phyloP scores from a whole-genome alignment of 2,329 filamentous ascomycete genomes.

The Epichloe glyceriae region DNA sequence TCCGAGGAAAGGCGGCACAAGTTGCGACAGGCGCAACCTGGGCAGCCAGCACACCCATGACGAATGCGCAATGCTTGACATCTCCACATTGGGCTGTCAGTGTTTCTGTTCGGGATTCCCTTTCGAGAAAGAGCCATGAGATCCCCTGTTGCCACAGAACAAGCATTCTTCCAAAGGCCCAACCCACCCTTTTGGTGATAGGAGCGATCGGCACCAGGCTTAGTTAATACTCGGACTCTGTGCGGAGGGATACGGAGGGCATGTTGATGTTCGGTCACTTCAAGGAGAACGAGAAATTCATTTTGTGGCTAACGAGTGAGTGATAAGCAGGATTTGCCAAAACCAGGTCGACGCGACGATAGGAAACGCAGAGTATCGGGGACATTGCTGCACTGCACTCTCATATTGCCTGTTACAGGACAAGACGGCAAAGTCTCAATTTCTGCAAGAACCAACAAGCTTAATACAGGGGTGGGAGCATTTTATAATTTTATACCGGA shows the following conservation, averaged over 20 bases:
- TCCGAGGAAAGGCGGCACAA: too few species aligned
- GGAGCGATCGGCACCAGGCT: background rate
- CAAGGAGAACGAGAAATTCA: background rate
- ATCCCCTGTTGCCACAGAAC: background rate
- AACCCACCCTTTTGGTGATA: background rate
- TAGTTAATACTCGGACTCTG: background rate
- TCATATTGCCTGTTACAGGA: background rate
- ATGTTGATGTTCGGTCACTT: background rate
- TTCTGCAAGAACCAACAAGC: background rate
- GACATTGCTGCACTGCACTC: background rate
- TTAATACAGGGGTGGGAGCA: too few species aligned
- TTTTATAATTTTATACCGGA: too few species aligned
- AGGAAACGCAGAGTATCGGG: background rate
- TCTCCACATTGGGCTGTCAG: background rate
- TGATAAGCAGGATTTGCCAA: background rate
- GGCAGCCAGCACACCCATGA: background rate
- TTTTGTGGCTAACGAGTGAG: background rate
- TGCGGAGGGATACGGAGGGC: too few species aligned
- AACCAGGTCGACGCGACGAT: background rate
- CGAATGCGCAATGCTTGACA: background rate
- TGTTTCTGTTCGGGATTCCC: slow-evolving; percentile 8
- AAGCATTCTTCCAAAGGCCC: background rate
- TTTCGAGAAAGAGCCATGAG: slow-evolving; percentile 8
- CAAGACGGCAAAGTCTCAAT: background rate
- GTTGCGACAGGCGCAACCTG: too few species aligned